A percentile compares a stretch with the other conserved stretches of the same genome.
Evolutionary conservation across 495 filamentous ascomycete species (phyloP).

Genomic region (Pyrenopolyporus hunteri): DNA sequence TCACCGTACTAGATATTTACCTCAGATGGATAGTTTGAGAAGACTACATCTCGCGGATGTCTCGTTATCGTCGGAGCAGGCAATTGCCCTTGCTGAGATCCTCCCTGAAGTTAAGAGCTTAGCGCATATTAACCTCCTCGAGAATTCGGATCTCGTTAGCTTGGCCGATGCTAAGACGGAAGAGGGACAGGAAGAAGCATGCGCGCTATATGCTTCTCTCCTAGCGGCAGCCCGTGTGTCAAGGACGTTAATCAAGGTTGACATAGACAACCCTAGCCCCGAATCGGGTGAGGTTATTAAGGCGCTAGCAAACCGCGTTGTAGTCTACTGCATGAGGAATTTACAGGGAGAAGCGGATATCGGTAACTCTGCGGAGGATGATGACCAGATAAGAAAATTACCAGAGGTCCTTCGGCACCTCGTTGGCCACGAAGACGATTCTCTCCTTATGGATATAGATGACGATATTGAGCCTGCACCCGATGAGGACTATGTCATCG

Average conservation of each 20-base stretch:
- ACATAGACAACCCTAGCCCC: conserved; percentile 83
- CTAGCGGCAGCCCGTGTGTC: conserved; percentile 88
- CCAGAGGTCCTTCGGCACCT: conserved; percentile 63
- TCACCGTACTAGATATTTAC: conserved; percentile 64
- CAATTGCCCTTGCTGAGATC: conserved; percentile 86
- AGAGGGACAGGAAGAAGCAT: conserved; percentile 85
- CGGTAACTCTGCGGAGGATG: conserved; percentile 38
- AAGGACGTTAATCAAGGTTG: conserved; percentile 81
- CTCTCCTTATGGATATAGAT: conserved; percentile 56
- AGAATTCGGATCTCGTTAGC: conserved; percentile 74
- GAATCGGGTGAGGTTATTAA: conserved; percentile 88
- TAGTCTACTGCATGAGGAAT: conserved; percentile 91
- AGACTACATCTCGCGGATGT: conserved; percentile 89
- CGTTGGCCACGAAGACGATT: conserved; percentile 68
- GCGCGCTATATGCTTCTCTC: conserved; percentile 89
- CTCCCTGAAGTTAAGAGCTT: conserved; percentile 82
- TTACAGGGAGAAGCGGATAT: conserved; percentile 67
- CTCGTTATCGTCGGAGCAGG: conserved; percentile 82
- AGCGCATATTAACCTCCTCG: conserved; percentile 85
- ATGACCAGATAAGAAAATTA: conserved; percentile 48
- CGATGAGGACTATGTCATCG: conserved; percentile 94
- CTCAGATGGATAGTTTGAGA: conserved; percentile 78
- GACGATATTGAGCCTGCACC: conserved; percentile 76
- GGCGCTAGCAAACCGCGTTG: conserved; percentile 88
- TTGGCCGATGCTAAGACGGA: conserved; percentile 73